Evolutionary conservation across 257 asterid species (phyloP).

Genomic region (Voacanga thouarsii): DNA sequence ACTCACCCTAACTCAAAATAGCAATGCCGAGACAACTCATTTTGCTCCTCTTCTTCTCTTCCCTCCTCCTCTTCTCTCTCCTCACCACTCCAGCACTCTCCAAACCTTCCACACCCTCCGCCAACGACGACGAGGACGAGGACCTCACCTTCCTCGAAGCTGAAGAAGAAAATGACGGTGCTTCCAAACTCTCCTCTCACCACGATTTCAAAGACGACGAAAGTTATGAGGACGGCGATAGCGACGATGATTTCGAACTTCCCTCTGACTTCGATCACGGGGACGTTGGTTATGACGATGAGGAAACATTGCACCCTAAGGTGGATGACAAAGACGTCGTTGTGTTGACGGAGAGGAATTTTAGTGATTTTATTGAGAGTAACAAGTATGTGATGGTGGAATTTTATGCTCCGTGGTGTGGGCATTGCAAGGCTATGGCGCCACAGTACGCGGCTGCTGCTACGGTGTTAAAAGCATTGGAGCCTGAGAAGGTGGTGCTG

Average conservation of each 20-base stretch:
- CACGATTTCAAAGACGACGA: slow-evolving; percentile 48
- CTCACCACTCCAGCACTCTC: slow-evolving; percentile 20
- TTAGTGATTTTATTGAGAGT: slow-evolving; percentile 54
- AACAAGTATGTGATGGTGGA: slow-evolving; percentile 81
- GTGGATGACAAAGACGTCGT: slow-evolving; percentile 75
- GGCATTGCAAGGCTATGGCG: slow-evolving; percentile 73
- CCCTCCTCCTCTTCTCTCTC: slow-evolving; percentile 30
- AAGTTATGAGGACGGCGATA: slow-evolving; percentile 39
- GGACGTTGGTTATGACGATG: slow-evolving; percentile 35
- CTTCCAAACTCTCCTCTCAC: slow-evolving; percentile 18
- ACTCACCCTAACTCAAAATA: neutral
- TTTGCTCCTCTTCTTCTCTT: slow-evolving; percentile 26
- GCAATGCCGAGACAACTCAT: slow-evolving; percentile 33
- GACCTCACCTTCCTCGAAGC: slow-evolving; percentile 75
- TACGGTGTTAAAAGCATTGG: slow-evolving; percentile 65
- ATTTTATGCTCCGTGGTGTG: slow-evolving; percentile 97
- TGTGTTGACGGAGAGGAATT: slow-evolving; percentile 61
- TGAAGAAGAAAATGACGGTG: slow-evolving; percentile 37
- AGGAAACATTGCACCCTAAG: slow-evolving; percentile 43
- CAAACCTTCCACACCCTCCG: slow-evolving; percentile 18
- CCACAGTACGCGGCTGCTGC: slow-evolving; percentile 92
- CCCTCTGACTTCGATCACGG: slow-evolving; percentile 18
- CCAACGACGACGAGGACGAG: slow-evolving; percentile 42
- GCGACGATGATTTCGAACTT: slow-evolving; percentile 44
- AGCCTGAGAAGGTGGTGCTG: slow-evolving; percentile 56